Conservation (phyloP, 2,329 filamentous ascomycete species). For the Fusarium sp. region DNA sequence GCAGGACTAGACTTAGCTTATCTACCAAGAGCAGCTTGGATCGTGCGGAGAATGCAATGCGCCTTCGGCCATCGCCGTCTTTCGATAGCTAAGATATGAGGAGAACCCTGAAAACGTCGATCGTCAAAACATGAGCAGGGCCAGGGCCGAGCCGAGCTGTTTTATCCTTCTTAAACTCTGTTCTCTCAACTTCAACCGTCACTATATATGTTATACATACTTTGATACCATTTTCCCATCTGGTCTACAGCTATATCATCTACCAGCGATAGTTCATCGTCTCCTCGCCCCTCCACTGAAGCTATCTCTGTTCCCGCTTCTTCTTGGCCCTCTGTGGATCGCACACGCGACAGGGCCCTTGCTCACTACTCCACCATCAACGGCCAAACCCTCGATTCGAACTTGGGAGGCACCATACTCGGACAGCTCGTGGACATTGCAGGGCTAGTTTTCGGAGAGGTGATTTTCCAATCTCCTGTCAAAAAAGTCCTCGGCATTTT, state of each 20-base stretch:
- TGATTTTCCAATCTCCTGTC: conserved; percentile 12
- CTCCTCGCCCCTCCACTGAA: conserved; percentile 24
- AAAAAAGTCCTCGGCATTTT: neutral
- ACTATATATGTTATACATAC: conserved; percentile 1
- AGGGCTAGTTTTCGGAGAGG: conserved; percentile 41
- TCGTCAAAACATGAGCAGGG: conserved; percentile 39
- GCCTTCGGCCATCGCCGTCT: conserved; percentile 35
- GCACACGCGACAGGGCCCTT: conserved; percentile 42
- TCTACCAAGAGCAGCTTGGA: conserved; percentile 41
- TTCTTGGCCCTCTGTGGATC: conserved; percentile 42
- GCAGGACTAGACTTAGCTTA: conserved; percentile 43
- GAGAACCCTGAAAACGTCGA: conserved; percentile 40
- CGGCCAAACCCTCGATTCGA: conserved; percentile 41
- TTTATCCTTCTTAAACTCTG: conserved; percentile 22
- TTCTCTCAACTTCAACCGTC: conserved; percentile 1
- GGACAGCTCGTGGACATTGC: conserved; percentile 41
- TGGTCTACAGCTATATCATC: neutral
- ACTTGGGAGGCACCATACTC: conserved; percentile 24
- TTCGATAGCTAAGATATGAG: conserved; percentile 42
- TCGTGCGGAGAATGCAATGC: conserved; percentile 40
- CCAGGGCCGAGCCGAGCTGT: conserved; percentile 18
- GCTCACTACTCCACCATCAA: conserved; percentile 44
- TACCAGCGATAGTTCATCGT: neutral
- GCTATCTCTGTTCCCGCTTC: conserved; percentile 33
- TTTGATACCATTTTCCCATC: neutral